Evolutionary conservation across 2,329 filamentous ascomycete species (phyloP).

Genomic region (Cryphonectria naterciae): DNA sequence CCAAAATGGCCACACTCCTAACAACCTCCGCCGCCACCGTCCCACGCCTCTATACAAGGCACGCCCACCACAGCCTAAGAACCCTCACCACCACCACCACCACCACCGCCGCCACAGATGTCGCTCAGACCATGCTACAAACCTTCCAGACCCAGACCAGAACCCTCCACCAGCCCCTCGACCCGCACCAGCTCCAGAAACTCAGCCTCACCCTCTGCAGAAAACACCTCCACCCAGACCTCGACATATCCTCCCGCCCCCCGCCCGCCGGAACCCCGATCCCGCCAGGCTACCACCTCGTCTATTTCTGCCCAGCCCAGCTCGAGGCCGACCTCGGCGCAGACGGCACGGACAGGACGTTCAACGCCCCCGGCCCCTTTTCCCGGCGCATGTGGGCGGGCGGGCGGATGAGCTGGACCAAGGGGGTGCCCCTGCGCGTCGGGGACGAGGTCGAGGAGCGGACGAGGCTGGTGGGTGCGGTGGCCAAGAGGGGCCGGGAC

Average conservation of each 20-base stretch:
- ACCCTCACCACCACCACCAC: slow-evolving; percentile 26
- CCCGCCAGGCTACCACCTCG: slow-evolving; percentile 64
- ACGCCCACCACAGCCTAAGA: background rate
- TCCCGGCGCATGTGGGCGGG: slow-evolving; percentile 71
- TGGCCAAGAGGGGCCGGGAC: slow-evolving; percentile 57
- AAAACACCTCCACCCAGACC: slow-evolving; percentile 44
- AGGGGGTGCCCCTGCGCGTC: slow-evolving; percentile 46
- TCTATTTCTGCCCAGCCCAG: slow-evolving; percentile 64
- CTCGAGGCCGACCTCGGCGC: slow-evolving; percentile 57
- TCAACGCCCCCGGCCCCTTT: slow-evolving; percentile 63
- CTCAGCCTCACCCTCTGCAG: slow-evolving; percentile 62
- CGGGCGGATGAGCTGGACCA: slow-evolving; percentile 59
- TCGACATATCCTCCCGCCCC: slow-evolving; percentile 43
- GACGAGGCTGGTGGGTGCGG: slow-evolving; percentile 39
- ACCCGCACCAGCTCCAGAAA: slow-evolving; percentile 66
- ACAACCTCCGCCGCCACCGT: background rate
- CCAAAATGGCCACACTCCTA: slow-evolving; percentile 11
- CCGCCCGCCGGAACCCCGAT: slow-evolving; percentile 52
- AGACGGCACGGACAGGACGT: slow-evolving; percentile 65
- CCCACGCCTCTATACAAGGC: slow-evolving; percentile 10
- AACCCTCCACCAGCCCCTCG: slow-evolving; percentile 53
- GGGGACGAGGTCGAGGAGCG: slow-evolving; percentile 48
- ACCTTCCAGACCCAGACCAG: slow-evolving; percentile 37
- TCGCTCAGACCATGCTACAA: slow-evolving; percentile 37
- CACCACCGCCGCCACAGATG: slow-evolving; percentile 26